Base-by-base conservation (phyloP, 2,329 filamentous ascomycete species). In the Cercospora zeae-maydis region DNA sequence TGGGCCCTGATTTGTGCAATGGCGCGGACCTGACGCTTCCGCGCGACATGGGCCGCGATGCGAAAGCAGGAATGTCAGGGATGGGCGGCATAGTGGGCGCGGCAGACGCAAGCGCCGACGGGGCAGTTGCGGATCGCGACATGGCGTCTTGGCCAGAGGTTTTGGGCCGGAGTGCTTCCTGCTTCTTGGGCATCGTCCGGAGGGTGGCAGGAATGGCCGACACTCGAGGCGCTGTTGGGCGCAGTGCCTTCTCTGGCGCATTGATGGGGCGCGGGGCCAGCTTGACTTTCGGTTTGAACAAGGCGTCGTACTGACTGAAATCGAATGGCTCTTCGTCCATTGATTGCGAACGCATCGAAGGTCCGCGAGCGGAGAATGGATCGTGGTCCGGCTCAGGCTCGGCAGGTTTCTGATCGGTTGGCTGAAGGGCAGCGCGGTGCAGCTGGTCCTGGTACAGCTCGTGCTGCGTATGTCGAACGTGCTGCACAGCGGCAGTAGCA, bases 261-360 rank as follows among this genome's bases (percentile, higher is more conserved):
- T 66, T 64, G 2, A 92, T 93, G 27, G 92, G 92, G 51, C 93
- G 85, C 9, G 95, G 93, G 1, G 88, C 95, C 47, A 96, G 84
- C 77, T 96, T 97, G 61, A 96, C 88, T 75, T 96, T 97, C 47
- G 88, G 89, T 72, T 90, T 92, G 70, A 79, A 69, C 8, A 65
- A 47, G 16, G 68, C 74, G 21, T 79, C 79, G 68, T 83, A 80
- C 58, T 81, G 81, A 64, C 77, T 77, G 61, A 72, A 72, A 59
- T 77, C 77, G 66, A 80, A 80, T 13, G 78, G 71, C 60, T 82
- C 75, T 72, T 84, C 75, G 72, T 76, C 72, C 45, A 63, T 30
- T 13, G 64, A 68, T 21, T 61, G 54, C 21, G 61, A 60, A 52
- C 62, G 57, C 51, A 59, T 59, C 24, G 24, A 11, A 3, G 24